Conservation (phyloP, 768 basidiomycete genomes). For the Obba rivulosa region DNA sequence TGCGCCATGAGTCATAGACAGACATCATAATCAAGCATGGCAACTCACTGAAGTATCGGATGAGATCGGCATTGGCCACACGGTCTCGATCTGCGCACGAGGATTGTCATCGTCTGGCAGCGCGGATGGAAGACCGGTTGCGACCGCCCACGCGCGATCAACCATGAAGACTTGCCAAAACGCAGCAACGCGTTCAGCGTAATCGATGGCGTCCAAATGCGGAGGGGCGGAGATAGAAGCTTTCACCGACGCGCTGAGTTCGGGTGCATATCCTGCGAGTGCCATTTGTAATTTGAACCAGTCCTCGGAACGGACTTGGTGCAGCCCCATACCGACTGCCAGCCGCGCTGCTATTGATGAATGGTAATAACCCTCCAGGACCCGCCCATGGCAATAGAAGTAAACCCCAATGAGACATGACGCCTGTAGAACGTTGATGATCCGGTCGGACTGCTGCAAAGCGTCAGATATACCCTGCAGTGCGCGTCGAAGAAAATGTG, state of each 20-base stretch:
- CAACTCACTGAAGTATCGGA: not conserved
- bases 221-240: constrained; percentile 23
- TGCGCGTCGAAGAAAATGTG: constrained; percentile 43
- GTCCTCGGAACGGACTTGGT: constrained; percentile 39
- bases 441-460: constrained; percentile 48
- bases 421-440: constrained; percentile 55
- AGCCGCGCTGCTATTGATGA: constrained; percentile 56
- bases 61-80: constrained; percentile 36
- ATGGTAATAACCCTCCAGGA: constrained; percentile 57
- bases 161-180: constrained; percentile 63
- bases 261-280: constrained; percentile 4
- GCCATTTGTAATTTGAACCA: constrained; percentile 15
- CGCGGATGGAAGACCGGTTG: constrained; percentile 47
- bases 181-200: constrained; percentile 42
- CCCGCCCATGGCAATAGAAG: constrained; percentile 50
- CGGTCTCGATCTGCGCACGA: constrained; percentile 46
- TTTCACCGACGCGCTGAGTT: constrained; percentile 11
- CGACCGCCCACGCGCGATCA: constrained; percentile 57
- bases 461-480: constrained; percentile 47
- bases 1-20: constrained; percentile 1
- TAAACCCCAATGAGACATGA: constrained; percentile 56
- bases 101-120: constrained; percentile 45
- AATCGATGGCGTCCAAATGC: constrained; percentile 35
- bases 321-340: constrained; percentile 54
- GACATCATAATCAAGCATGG: not conserved